These are phyloP conservation scores for Sequoia sempervirens DNA, from an alignment of 75 land plant genomes.

Conservation along the genomic window DNA sequence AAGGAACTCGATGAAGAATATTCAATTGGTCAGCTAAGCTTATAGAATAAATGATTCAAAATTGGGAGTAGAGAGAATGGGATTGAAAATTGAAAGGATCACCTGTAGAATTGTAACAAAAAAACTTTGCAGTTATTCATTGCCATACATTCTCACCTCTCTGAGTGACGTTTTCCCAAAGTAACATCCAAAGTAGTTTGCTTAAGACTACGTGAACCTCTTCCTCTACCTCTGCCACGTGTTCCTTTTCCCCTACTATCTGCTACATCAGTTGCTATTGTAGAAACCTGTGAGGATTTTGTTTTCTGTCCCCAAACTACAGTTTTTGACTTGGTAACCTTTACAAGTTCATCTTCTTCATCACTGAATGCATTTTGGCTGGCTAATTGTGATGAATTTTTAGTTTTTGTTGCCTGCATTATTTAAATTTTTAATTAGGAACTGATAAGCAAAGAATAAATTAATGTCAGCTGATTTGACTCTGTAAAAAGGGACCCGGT, in stretches of 20 bases:
- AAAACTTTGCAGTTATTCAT: neutral
- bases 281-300: slow-evolving; percentile 25
- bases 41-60: neutral
- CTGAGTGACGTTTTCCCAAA: slow-evolving; percentile 48
- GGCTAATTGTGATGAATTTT: slow-evolving; percentile 18
- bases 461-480: neutral
- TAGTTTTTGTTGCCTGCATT: slow-evolving; percentile 30
- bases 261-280: slow-evolving; percentile 32
- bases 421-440: neutral
- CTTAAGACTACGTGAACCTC: slow-evolving; percentile 51
- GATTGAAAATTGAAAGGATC: neutral
- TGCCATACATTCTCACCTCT: slow-evolving; percentile 34
- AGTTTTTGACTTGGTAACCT: slow-evolving; percentile 29
- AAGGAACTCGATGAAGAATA: neutral
- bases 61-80: neutral
- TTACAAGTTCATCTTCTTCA: slow-evolving; percentile 55
- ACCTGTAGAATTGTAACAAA: neutral
- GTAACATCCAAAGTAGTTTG: slow-evolving; percentile 77
- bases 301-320: slow-evolving; percentile 27
- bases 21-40: neutral
- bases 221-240: slow-evolving; percentile 51
- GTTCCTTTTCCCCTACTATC: slow-evolving; percentile 43
- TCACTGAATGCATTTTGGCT: slow-evolving; percentile 62
- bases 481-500: neutral
- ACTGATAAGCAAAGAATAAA: neutral